Base-by-base conservation (phyloP, 179 eudicot species). In the Camellia oleifera region DNA sequence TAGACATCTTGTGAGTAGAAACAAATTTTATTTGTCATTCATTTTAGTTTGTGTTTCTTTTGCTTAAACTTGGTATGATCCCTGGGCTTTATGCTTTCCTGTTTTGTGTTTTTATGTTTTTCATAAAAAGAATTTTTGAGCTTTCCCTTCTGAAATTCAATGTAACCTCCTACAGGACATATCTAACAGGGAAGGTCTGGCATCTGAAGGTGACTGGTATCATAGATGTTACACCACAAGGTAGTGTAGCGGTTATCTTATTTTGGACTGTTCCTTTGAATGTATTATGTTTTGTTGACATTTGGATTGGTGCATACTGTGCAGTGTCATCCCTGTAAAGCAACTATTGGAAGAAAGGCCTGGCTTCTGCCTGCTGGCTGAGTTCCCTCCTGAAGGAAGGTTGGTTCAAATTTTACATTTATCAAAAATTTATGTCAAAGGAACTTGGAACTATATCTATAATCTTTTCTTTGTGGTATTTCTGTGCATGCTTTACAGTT, bases 101-200 rank as follows among this genome's bases (percentile, higher is more conserved):
- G 4, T 26, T 8, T 12, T 62, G 23, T 45, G 12, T 18, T 17
- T 60, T 4, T 23, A 15, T 72, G 7, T 44, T 81, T 45, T 17
- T 26, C 8, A 23, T 0, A n/a, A 58, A 79, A 23, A 20, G n/a
- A 5, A 50, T 13, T 46, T 48, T 53, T 66, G 71, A 12, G 12
- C 65, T 70, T 50, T 75, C 58, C 79, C 61, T 72, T 20, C 18
- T 62, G 63, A 69, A 52, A 50, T 61, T 66, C 61, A 44, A 8
- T 70, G 4, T 64, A 3, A 20, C 56, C 3, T 77, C 26, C 74
- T 56, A 77, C 81, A 91, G 94, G 94, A 91, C 74, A 81, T 91
- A 79, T 91, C 92, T 61, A 91, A 91, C 72, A 81, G 86, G 77
- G 94, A 91, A 78, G 94, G 94, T 26, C 83, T 91, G 12, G 92